Evolutionary conservation across 768 basidiomycete genomes (phyloP), one percentile per base, ranked within the genome.

Genomic region (Xerocomus potaroensis): DNA sequence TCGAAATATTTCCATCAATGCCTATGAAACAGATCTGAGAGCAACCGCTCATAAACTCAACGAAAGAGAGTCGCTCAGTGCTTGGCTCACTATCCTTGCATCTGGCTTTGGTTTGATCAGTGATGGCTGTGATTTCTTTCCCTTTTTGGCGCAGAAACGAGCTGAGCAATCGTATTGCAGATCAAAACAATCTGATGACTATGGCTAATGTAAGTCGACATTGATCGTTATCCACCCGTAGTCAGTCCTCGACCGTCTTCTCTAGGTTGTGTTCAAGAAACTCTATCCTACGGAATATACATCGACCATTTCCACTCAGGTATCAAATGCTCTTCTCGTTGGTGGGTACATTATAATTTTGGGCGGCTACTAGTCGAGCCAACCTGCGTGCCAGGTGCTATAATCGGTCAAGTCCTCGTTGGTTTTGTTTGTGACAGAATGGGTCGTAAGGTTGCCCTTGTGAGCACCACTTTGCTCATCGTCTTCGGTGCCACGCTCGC

Each of bases 401-500:
- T 83, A 50, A 63, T 82, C 30, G 81, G 81, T 16, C 82, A 84
- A 54, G 39, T 84, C 21, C 45, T 72, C 32, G 80, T 87, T 30
- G 87, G 87, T 11, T 56, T 86, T 19, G 61, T 85, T n/a, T 87
- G 84, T 54, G 87, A 89, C 60, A 72, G 80, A 41, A 59, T 83
- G 22, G 87, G 87, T n/a, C 71, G 87, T 41, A 88, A 88, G 61
- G 76, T 78, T n/a, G 86, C 84, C 15, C 75, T 89, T 42, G 77
- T 87, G 16, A 61, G 72, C 30, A 87, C 86, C 2, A 89, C 86
- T 0, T 56, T 78, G 27, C 64, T 83, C 30, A 89, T 89, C 49
- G 81, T 87, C 43, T 40, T 86, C 36, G 87, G 87, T 19, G 80
- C 82, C 15, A 81, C 73, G 19, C 71, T 88, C 19, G 78, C 74